Base-by-base conservation (phyloP, 2,329 filamentous ascomycete species). In the Helotiales sp. region DNA sequence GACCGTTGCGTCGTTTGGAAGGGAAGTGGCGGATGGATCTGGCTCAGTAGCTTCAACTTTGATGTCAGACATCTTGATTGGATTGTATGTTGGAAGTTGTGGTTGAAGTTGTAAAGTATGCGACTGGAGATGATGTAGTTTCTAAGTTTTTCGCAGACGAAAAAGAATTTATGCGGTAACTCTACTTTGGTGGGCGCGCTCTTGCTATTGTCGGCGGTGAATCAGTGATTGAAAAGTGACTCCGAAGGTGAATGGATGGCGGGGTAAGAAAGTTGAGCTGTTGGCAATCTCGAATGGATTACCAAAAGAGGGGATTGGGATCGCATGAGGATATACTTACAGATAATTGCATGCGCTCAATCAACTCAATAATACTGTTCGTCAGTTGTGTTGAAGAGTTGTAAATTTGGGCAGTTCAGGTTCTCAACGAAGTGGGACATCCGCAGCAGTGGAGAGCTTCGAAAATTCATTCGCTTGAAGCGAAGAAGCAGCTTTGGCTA, bases 11-110 rank as follows among this genome's bases (percentile, higher is more conserved):
- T 73, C 71, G 43, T 70, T 72, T 40, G 67, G 40, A 34, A 70
- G 58, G 43, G 73, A 70, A 43, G 72, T 69, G 28, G 70, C 67
- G 34, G 71, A 70, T 69, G 71, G 64, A 47, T 70, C 69, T 54
- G 71, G 72, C 70, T 71, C 71, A 15, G 66, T 70, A 49, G 69
- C 61, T 54, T 74, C 71, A 52, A 69, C 69, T 61, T 68, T 61
- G 49, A 70, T n/a, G 49, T 64, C 68, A 7, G 73, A 74, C 74
- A 76, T 76, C 49, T 57, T 67, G 69, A 68, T 47, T 67, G 67
- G 67, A 34, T 62, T 40, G 20, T 50, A 22, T 24, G 37, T 37
- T 13, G 40, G 6, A 24, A 52, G 47, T 45, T 17, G 59, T 57
- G 7, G 45, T 32, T 62, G n/a, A 34, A 43, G 52, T 40, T 62